Percentiles rank a stretch among this genome's conserved stretches.
phyloP scores from a whole-genome alignment of 495 filamentous ascomycete species.

The Aspergillus asperescens region DNA sequence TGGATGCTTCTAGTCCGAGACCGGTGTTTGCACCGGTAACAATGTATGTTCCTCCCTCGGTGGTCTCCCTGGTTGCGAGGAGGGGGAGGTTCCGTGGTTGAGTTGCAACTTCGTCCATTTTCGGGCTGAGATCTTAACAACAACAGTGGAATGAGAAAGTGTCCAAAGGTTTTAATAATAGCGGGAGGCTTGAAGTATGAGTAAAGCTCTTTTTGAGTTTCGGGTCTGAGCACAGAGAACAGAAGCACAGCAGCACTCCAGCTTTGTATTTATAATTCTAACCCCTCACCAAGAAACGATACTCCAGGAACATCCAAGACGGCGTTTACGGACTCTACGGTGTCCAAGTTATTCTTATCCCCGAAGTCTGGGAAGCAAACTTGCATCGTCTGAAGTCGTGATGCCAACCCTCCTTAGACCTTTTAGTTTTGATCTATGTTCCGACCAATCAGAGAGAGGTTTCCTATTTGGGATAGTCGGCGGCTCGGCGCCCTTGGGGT shows the following conservation, averaged over 20 bases:
- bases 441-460: constrained; percentile 3
- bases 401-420: too few relatives aligned
- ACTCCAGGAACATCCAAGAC: too few relatives aligned
- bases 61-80: not conserved
- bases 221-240: not conserved
- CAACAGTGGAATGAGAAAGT: too few relatives aligned
- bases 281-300: not conserved
- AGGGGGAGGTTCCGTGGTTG: constrained; percentile 1
- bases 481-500: not conserved
- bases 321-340: not conserved
- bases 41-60: not conserved
- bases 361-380: too few relatives aligned
- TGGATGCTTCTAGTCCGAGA: constrained; percentile 9
- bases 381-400: too few relatives aligned
- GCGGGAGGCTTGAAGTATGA: too few relatives aligned
- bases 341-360: not conserved
- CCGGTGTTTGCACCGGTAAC: constrained; percentile 10
- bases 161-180: too few relatives aligned
- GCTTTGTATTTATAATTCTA: not conserved
- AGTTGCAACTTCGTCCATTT: not conserved
- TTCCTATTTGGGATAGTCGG: not conserved
- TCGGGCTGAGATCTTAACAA: too few relatives aligned
- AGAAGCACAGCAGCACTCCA: not conserved
- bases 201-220: too few relatives aligned
- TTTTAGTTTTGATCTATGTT: too few relatives aligned